phyloP scores from a whole-genome alignment of 2,329 filamentous ascomycete genomes.

The Pestalotiopsis fici region DNA sequence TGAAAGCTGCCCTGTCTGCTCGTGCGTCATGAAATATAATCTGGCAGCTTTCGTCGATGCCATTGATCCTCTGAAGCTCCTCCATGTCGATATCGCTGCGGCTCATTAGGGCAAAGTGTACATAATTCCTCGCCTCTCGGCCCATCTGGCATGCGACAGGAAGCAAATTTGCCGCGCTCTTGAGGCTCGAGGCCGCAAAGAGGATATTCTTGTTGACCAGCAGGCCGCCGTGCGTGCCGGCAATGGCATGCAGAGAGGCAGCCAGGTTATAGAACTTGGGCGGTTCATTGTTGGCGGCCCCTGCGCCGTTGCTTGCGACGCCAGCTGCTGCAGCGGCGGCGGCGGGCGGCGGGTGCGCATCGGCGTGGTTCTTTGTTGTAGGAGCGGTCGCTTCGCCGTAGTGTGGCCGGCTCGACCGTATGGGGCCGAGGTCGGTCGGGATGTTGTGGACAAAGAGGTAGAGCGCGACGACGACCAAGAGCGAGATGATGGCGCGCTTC shows the following conservation, averaged over 20 bases:
- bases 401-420: conserved; percentile 37
- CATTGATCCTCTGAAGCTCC: conserved; percentile 75
- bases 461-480: conserved; percentile 50
- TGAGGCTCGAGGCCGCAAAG: conserved; percentile 75
- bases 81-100: conserved; percentile 69
- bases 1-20: conserved; percentile 70
- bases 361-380: neutral
- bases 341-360: conserved; percentile 4
- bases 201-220: conserved; percentile 69
- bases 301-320: conserved; percentile 9
- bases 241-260: conserved; percentile 60
- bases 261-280: conserved; percentile 70
- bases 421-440: conserved; percentile 44
- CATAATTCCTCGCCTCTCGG: conserved; percentile 64
- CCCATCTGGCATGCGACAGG: conserved; percentile 90
- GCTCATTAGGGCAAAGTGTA: conserved; percentile 82
- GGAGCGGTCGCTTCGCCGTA: conserved; percentile 1
- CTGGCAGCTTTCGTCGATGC: conserved; percentile 70
- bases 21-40: conserved; percentile 73
- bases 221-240: conserved; percentile 51
- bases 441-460: conserved; percentile 69
- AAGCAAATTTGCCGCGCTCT: conserved; percentile 71
- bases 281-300: conserved; percentile 60
- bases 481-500: conserved; percentile 50
- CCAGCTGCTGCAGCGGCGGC: neutral